Evolutionary conservation across 2,329 filamentous ascomycete species (phyloP).

Genomic region (Incumbomyces lentus): DNA sequence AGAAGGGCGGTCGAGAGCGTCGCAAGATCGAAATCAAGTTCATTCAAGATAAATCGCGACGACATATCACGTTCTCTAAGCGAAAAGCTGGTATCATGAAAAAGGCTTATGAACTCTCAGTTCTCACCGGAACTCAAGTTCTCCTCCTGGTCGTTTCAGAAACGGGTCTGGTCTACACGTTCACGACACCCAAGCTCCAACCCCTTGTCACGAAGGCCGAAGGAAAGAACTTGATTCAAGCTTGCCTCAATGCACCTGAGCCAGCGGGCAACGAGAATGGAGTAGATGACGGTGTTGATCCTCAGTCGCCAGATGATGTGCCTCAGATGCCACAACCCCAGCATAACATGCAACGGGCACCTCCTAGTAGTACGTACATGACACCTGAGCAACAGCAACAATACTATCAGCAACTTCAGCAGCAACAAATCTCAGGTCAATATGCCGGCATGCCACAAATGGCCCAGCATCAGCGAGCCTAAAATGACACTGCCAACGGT

Average conservation of each 20-base stretch:
- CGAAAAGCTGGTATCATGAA: constrained; percentile 99
- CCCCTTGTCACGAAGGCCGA: constrained; percentile 96
- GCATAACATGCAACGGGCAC: constrained; percentile 49
- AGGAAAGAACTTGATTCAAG: constrained; percentile 98
- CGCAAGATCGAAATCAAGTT: constrained; percentile 99
- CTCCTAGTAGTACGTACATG: constrained; percentile 60
- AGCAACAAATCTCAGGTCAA: constrained; percentile 55
- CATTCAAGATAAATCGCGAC: constrained; percentile 98
- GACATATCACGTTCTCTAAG: constrained; percentile 99
- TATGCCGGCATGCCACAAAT: constrained; percentile 70
- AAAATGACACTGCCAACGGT: neutral
- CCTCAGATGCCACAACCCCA: constrained; percentile 63
- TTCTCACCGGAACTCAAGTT: constrained; percentile 95
- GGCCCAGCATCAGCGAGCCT: constrained; percentile 65
- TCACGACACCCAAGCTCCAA: constrained; percentile 96
- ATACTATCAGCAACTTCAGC: constrained; percentile 72
- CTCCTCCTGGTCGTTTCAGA: constrained; percentile 92
- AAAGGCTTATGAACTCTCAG: constrained; percentile 97
- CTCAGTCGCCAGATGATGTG: constrained; percentile 87
- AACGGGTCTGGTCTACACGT: constrained; percentile 94
- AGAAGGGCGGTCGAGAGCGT: constrained; percentile 94
- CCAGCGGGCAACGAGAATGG: constrained; percentile 74
- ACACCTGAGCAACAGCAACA: constrained; percentile 58
- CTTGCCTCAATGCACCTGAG: constrained; percentile 92
- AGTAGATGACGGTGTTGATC: constrained; percentile 62